Evolutionary conservation across 1,284 basidiomycete species (phyloP).

Genomic region (Boletus semigastroideus): DNA sequence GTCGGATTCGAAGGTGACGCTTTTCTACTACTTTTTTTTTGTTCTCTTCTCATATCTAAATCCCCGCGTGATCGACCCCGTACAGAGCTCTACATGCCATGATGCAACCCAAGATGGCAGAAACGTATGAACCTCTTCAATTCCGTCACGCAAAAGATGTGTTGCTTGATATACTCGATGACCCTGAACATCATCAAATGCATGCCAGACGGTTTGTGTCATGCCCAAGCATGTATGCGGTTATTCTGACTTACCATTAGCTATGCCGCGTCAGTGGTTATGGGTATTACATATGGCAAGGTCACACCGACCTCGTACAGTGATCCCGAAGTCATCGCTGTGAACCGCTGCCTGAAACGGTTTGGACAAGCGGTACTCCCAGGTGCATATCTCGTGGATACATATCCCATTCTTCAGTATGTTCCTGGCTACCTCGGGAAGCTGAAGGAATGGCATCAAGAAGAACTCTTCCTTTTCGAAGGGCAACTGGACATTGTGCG

Average conservation of each 20-base stretch:
- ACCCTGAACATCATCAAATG: slow-evolving; percentile 49
- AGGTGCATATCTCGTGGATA: slow-evolving; percentile 9
- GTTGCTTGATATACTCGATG: slow-evolving; percentile 50
- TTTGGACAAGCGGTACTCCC: neutral
- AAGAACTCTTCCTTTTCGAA: slow-evolving; percentile 1
- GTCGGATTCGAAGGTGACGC: slow-evolving; percentile 14
- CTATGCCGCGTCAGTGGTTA: slow-evolving; percentile 4
- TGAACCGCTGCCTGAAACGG: neutral
- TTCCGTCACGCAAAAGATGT: slow-evolving; percentile 46
- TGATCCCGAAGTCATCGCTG: slow-evolving; percentile 5
- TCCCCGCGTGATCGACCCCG: too few species aligned
- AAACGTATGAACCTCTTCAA: slow-evolving; percentile 48
- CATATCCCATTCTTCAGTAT: slow-evolving; percentile 1
- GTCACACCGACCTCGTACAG: slow-evolving; percentile 5
- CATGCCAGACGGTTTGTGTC: slow-evolving; percentile 40
- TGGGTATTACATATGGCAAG: slow-evolving; percentile 8
- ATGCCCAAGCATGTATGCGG: too few species aligned
- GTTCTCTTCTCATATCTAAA: neutral
- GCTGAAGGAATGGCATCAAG: slow-evolving; percentile 1
- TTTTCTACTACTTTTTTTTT: too few species aligned
- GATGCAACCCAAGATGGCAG: slow-evolving; percentile 48
- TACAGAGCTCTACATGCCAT: slow-evolving; percentile 52
- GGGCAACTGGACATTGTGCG: slow-evolving; percentile 1
- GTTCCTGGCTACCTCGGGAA: slow-evolving; percentile 1
- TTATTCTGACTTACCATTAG: neutral